Percentiles rank a stretch among this genome's conserved stretches.
These are phyloP conservation scores for Chenopodium album DNA, from an alignment of 148 eudicot genomes.

Conservation along the genomic window DNA sequence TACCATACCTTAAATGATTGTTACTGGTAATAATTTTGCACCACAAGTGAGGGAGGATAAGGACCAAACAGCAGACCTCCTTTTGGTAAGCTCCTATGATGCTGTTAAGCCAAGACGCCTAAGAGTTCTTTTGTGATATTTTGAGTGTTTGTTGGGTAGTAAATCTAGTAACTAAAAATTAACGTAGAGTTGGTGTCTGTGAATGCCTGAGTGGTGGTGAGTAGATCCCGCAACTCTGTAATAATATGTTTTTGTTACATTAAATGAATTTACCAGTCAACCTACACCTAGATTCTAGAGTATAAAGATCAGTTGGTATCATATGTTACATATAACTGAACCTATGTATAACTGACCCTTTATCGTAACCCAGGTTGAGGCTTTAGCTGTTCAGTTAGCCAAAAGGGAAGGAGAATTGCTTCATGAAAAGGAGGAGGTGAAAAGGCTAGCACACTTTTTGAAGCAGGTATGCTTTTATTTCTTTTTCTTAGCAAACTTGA, in stretches of 20 bases:
- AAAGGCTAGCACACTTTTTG: slow-evolving; percentile 79
- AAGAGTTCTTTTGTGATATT: neutral
- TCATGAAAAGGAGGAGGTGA: slow-evolving; percentile 97
- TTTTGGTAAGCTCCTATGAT: neutral
- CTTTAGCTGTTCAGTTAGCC: slow-evolving; percentile 90
- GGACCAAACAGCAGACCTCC: neutral
- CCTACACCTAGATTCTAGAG: neutral
- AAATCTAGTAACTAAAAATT: neutral
- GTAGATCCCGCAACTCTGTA: neutral
- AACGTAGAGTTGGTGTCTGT: neutral
- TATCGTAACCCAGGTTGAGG: slow-evolving; percentile 70
- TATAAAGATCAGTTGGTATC: neutral
- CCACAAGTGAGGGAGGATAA: neutral
- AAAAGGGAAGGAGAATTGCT: slow-evolving; percentile 95
- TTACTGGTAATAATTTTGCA: neutral
- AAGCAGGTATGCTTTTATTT: slow-evolving; percentile 58
- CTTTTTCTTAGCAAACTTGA: neutral
- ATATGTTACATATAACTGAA: neutral
- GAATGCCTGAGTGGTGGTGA: neutral
- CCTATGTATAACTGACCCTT: slow-evolving; percentile 3
- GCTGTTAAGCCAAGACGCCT: neutral
- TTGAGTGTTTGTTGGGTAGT: neutral
- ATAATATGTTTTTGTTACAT: neutral
- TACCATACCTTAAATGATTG: no score
- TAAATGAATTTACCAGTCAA: neutral